Base-by-base conservation (phyloP, 371 early-diverging fungal genomes). In the Circinella minor region DNA sequence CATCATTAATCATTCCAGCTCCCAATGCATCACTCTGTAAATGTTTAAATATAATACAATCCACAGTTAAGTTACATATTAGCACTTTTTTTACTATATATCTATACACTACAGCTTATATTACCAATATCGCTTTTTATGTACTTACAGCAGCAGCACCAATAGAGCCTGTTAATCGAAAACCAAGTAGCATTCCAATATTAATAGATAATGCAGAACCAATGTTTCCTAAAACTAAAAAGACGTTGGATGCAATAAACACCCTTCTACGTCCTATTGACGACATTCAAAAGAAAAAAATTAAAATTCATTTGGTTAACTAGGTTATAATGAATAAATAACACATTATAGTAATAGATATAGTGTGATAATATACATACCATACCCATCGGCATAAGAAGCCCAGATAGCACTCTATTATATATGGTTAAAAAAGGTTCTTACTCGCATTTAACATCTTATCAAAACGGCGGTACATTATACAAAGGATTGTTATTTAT, bases 1-100 rank as follows among this genome's bases (percentile, higher is more conserved):
- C 76, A 60, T 84, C 84, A 10, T 75, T 68, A n/a, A 84, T 77
- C 3, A 82, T 81, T 13, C 81, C 84, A 43, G 84, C 82, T 3
- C 84, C 84, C 71, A 80, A 69, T 4, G 80, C 78, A 77, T 78
- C 75, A 0, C 77, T 20, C 43, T 48, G 1, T 65, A 10, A 15
- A 61, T 27, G 27, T 27, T 27, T 27, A 2, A 27, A 27, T 27
- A 27, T 27, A 1, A 27, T 27, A 27, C 3, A 43, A 9, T 43
- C 11, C 11, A 3, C 43, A 43, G 3, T 43, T 11, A 11, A 43
- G 43, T 43, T 43, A 9, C 43, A 43, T 43, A 3, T 54, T 54
- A 5, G 15, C 15, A 5, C 20, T 18, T n/a, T 54, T 54, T n/a
- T 54, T n/a, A 15, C n/a, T 13, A n/a, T 54, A 54, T 15, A 54